Base-by-base conservation (phyloP, 805 yeast genomes). In the Yarrowia phangngaensis region DNA sequence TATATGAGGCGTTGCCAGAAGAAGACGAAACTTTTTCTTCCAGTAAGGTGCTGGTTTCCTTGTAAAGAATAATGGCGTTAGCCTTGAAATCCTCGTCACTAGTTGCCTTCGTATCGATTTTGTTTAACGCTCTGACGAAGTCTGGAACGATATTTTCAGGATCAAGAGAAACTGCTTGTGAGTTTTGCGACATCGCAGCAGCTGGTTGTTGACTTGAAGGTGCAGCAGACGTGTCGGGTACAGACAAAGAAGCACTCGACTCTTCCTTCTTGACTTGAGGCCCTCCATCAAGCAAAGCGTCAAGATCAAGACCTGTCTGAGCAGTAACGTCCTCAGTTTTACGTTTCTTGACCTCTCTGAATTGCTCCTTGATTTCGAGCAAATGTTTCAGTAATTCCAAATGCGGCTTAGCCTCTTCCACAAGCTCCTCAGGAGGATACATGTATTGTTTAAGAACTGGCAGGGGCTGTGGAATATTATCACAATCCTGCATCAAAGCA, bases 401-500 rank as follows among this genome's bases (percentile, higher is more conserved):
- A 2, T 27, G 38, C 0, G 40, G 47, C 20, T 56, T 26, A 11
- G 46, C 51, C 5, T 41, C 31, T 6, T 54, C 47, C 8, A 58
- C 12, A 3, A 52, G 50, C 8, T 50, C 53, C 4, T 55, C 53
- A 3, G 60, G 59, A 1, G 55, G 40, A 4, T 55, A 53, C 3
- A 58, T 60, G 3, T 50, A 52, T 22, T 52, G 35, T 7, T 59
- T 36, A 13, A 53, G 52, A 12, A 56, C 56, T 1, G 65, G 62
- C 8, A 64, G 48, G 13, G 60, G 62, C 2, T 13, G 69, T 62
- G 38, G 67, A 53, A 63, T 60, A 32, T 57, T 58, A 32, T 57
- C 61, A 16, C 60, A 55, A 24, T 63, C 64, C 4, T 63, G 52
- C 19, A 62, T 53, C 11, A 69, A 55, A 2, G 70, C 70, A 4